Evolutionary conservation across 257 asterid species (phyloP), one percentile per base, ranked within the genome.

Genomic region (Rubia yunnanensis): DNA sequence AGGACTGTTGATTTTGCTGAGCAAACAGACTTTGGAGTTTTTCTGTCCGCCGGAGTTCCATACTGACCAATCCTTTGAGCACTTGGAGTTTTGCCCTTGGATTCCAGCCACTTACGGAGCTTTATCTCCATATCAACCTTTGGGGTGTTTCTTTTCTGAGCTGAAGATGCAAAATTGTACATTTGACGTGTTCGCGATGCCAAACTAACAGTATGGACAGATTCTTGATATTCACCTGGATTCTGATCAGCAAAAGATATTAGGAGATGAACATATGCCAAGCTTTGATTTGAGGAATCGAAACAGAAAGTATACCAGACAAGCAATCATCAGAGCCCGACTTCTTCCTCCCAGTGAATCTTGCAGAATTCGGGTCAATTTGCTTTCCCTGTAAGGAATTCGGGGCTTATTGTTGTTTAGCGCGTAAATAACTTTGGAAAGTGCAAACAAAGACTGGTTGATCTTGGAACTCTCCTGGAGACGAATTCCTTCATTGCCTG

Each of bases 271-370:
- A 28, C 15, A 63, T 18, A 54, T 39, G 48, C 49, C 70, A 60
- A 72, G 10, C 56, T 46, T n/a, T 17, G 30, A 48, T 28, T 34
- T 57, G 7, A 22, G 36, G 22, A 72, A 50, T 4, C 27, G 54
- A 22, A 64, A n/a, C 56, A 20, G 31, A 15, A 52, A 70, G 35
- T 72, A 22, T 86, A 92, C 99, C 94, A 89, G 77, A 73, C 99
- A 92, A 62, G 97, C 90, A 5, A 92, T 78, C 97, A 92, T 89
- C 54, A 92, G 82, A 63, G 97, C 84, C 38, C 81, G 87, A 30
- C 96, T 89, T 59, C 84, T 84, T 77, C 97, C 94, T 65, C 98
- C 98, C 48, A 92, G 95, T 68, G 98, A 92, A 78, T 89, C 97
- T 73, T 92, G 98, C 67, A 92, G 70, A 77, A 92, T 86, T 27